Percentiles rank a stretch among this genome's conserved stretches.
These are phyloP conservation scores for Blumeria graminis DNA, from an alignment of 2,329 filamentous ascomycete genomes.

Conservation along the genomic window DNA sequence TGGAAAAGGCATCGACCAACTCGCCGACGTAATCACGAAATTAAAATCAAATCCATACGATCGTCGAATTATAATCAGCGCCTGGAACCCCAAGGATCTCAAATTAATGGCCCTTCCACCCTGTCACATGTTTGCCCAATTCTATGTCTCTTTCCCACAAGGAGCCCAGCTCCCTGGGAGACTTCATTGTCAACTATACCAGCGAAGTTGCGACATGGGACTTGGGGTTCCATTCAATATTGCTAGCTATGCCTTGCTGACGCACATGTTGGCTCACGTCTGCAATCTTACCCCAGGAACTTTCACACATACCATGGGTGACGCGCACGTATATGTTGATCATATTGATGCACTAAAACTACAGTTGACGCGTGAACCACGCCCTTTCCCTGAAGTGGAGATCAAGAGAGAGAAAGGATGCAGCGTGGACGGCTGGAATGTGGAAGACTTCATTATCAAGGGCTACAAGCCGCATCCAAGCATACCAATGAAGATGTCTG, in stretches of 20 bases:
- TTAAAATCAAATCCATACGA: constrained; percentile 67
- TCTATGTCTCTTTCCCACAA: constrained; percentile 25
- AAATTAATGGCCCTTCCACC: constrained; percentile 77
- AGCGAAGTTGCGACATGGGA: constrained; percentile 90
- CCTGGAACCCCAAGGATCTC: constrained; percentile 44
- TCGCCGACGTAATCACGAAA: constrained; percentile 78
- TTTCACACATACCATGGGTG: constrained; percentile 88
- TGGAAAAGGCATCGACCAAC: constrained; percentile 74
- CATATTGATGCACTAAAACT: constrained; percentile 68
- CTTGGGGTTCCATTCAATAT: constrained; percentile 94
- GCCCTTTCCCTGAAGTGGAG: constrained; percentile 54
- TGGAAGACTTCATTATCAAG: constrained; percentile 67
- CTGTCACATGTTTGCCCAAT: constrained; percentile 95
- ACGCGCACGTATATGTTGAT: constrained; percentile 89
- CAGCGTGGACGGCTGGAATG: constrained; percentile 72
- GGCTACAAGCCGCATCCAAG: constrained; percentile 79
- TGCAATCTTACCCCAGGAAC: constrained; percentile 66
- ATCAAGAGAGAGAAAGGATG: constrained; percentile 44
- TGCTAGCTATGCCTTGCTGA: constrained; percentile 75
- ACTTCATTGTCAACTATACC: constrained; percentile 75
- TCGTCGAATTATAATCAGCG: constrained; percentile 66
- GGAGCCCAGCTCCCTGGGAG: constrained; percentile 26
- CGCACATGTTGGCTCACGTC: constrained; percentile 81
- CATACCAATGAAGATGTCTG: constrained; percentile 98
- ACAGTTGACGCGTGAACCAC: constrained; percentile 60